Percentiles rank a stretch among this genome's conserved stretches.
Conservation (phyloP, 176 grass and related monocot genomes). For the Triticum dicoccoides region DNA sequence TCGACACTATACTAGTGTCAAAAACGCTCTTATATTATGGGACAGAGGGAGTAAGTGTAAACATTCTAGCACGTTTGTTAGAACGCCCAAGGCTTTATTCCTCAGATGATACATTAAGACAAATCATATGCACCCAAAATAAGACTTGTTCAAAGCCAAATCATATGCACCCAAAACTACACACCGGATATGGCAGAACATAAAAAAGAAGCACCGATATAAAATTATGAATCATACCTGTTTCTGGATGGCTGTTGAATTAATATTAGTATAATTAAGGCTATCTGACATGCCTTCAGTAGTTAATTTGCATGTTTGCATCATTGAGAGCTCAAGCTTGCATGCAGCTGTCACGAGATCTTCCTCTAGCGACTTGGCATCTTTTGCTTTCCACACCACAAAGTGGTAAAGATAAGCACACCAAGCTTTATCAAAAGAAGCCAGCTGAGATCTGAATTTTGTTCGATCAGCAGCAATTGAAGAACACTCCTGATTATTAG, state of each 20-base stretch:
- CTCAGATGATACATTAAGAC: background rate
- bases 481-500: slow-evolving; percentile 32
- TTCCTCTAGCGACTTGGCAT: slow-evolving; percentile 78
- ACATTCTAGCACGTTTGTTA: background rate
- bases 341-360: slow-evolving; percentile 87
- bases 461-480: slow-evolving; percentile 27
- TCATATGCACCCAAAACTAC: slow-evolving; percentile 4
- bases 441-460: slow-evolving; percentile 72
- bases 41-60: background rate
- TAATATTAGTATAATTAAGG: slow-evolving; percentile 34
- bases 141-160: background rate
- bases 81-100: background rate
- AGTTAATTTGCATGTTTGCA: slow-evolving; percentile 78
- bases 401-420: slow-evolving; percentile 80
- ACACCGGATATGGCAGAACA: background rate
- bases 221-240: slow-evolving; percentile 46
- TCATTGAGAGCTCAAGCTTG: slow-evolving; percentile 89
- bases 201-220: background rate
- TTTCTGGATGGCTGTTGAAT: slow-evolving; percentile 65
- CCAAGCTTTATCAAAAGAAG: slow-evolving; percentile 79
- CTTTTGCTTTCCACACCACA: slow-evolving; percentile 83
- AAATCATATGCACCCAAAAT: background rate
- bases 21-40: no score
- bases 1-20: no score
- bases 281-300: slow-evolving; percentile 38